Evolutionary conservation across 139 green algal species (phyloP), one percentile per base, ranked within the genome.

Genomic region (Chlorella sorokiniana): DNA sequence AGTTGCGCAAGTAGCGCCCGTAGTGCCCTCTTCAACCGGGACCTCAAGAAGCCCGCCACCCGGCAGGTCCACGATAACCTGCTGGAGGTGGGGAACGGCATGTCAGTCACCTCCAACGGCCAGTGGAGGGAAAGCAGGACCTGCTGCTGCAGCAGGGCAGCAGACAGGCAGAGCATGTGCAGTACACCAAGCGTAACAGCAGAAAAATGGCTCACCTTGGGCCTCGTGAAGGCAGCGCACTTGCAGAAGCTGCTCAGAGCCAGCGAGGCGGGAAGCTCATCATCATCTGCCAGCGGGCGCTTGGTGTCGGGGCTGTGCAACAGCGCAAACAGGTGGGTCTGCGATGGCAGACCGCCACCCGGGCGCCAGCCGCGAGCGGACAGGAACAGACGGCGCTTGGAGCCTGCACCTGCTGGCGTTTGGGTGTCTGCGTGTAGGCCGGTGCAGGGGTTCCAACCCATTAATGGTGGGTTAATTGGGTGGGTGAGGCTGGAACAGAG

Each of bases 241-340:
- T 48, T 16, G 37, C 38, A 42, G 37, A 35, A 42, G 16, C 64
- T 37, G 64, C 64, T 4, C 18, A 42, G 64, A 35, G n/a, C 33
- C 64, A 71, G 64, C 11, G 64, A 71, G 37, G 64, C 64, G 37
- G 64, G 64, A 35, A 71, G 64, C 64, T 71, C 64, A 2, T 71
- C 64, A 61, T 61, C 52, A 25, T 16, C 22, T 23, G n/a, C n/a
- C n/a, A n/a, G n/a, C n/a, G n/a, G n/a, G n/a, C n/a, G n/a, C n/a
- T n/a, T n/a, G n/a, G n/a, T n/a, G n/a, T n/a, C n/a, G n/a, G n/a
- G n/a, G n/a, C n/a, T n/a, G n/a, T n/a, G n/a, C n/a, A n/a, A n/a
- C n/a, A n/a, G n/a, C n/a, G n/a, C n/a, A n/a, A n/a, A n/a, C n/a
- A n/a, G n/a, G n/a, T n/a, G n/a, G n/a, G n/a, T n/a, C n/a, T n/a